Evolutionary conservation across 2,329 filamentous ascomycete species (phyloP).

Genomic region (Alternaria dauci): DNA sequence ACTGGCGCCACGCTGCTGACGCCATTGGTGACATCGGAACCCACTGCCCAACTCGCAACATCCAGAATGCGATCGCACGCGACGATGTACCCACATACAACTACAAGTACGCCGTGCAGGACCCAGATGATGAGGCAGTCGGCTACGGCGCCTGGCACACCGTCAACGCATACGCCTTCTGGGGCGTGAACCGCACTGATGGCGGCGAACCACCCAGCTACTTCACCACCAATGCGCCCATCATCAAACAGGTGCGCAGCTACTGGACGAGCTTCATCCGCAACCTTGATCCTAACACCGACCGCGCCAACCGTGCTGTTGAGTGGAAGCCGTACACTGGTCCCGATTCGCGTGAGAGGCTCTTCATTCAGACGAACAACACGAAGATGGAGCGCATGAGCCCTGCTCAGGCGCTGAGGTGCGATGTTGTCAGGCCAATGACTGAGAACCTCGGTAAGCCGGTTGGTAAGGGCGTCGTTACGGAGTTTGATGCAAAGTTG

Average conservation of each 20-base stretch:
- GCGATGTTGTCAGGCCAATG: conserved; percentile 20
- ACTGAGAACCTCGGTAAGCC: conserved; percentile 20
- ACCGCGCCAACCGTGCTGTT: conserved; percentile 57
- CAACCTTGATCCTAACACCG: conserved; percentile 70
- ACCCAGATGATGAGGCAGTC: conserved; percentile 59
- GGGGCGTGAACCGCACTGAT: conserved; percentile 66
- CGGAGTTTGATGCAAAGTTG: conserved; percentile 11
- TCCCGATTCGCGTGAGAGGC: conserved; percentile 30
- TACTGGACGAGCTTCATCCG: conserved; percentile 81
- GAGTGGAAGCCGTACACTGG: conserved; percentile 61
- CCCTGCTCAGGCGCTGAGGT: conserved; percentile 16
- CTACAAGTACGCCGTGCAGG: conserved; percentile 74
- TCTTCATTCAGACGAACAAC: conserved; percentile 51
- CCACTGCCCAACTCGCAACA: conserved; percentile 68
- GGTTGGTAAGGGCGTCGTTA: conserved; percentile 14
- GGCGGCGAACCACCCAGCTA: conserved; percentile 65
- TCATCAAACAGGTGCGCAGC: conserved; percentile 69
- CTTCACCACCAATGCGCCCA: conserved; percentile 61
- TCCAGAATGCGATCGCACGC: conserved; percentile 56
- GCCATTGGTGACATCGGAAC: conserved; percentile 73
- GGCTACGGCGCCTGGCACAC: conserved; percentile 74
- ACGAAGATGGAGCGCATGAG: conserved; percentile 53
- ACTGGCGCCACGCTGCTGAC: conserved; percentile 66
- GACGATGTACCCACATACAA: conserved; percentile 64
- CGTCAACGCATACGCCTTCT: conserved; percentile 72